phyloP scores from a whole-genome alignment of 1,284 basidiomycete genomes.

The Dichomitus squalens region DNA sequence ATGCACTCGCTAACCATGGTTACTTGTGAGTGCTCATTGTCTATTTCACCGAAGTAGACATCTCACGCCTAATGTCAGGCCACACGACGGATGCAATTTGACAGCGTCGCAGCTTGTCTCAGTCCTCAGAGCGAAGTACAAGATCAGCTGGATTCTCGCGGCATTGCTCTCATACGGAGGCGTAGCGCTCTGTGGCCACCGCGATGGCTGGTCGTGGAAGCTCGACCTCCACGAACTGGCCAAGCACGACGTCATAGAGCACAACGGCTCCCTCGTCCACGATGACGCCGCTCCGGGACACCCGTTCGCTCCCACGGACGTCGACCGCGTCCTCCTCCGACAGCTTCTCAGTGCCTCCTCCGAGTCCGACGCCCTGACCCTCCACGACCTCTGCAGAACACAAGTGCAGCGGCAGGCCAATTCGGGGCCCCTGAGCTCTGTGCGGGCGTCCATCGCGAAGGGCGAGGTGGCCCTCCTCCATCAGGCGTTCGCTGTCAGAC shows the following conservation, averaged over 20 bases:
- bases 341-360: constrained; percentile 36
- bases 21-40: constrained; percentile 35
- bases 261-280: constrained; percentile 42
- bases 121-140: constrained; percentile 53
- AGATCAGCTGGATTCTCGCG: constrained; percentile 51
- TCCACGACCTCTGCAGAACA: constrained; percentile 46
- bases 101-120: constrained; percentile 42
- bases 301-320: constrained; percentile 34
- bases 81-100: constrained; percentile 52
- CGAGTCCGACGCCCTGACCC: constrained; percentile 36
- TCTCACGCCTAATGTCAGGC: constrained; percentile 33
- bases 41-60: too few relatives aligned
- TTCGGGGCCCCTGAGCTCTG: constrained; percentile 37
- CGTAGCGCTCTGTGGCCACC: constrained; percentile 46
- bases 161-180: constrained; percentile 49
- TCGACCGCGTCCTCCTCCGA: constrained; percentile 35
- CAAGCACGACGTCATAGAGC: constrained; percentile 40
- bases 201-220: constrained; percentile 14
- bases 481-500: constrained; percentile 37
- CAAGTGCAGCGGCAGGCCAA: constrained; percentile 45
- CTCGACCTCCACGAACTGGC: constrained; percentile 51
- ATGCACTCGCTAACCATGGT: constrained; percentile 42
- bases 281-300: constrained; percentile 33
- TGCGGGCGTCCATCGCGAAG: constrained; percentile 58
- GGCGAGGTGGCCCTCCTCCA: constrained; percentile 68